Evolutionary conservation across 2,329 filamentous ascomycete genomes (phyloP).

Genomic region (Hypoxylon sp.): DNA sequence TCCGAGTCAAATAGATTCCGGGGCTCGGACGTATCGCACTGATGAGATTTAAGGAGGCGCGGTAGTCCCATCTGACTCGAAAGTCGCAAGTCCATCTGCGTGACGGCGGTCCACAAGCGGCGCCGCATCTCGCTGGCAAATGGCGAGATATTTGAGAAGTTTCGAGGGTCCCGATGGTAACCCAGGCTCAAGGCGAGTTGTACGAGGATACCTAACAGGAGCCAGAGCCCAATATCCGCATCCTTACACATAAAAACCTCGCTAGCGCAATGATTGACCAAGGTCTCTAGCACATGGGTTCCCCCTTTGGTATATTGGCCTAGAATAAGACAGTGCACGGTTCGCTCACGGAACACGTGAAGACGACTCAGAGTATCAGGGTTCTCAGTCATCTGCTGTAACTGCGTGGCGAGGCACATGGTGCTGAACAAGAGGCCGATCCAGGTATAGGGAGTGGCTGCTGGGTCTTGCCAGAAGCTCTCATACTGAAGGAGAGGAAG

Average conservation of each 20-base stretch:
- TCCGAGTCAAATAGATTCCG: conserved; percentile 18
- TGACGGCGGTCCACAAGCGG: conserved; percentile 15
- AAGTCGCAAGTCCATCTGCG: conserved; percentile 21
- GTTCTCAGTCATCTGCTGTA: conserved; percentile 3
- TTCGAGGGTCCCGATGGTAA: conserved; percentile 21
- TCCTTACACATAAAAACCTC: conserved; percentile 22
- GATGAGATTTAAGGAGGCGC: conserved; percentile 23
- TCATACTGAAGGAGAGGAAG: conserved; percentile 13
- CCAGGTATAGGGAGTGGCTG: conserved; percentile 13
- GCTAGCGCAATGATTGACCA: conserved; percentile 10
- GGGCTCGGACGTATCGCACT: conserved; percentile 17
- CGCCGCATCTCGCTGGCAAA: conserved; percentile 24
- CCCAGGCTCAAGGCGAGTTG: conserved; percentile 22
- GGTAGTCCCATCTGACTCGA: conserved; percentile 19
- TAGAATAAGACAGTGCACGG: conserved; percentile 15
- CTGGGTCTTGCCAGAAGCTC: conserved; percentile 20
- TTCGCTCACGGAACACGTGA: conserved; percentile 10
- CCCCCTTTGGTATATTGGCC: conserved; percentile 13
- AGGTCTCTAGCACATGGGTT: conserved; percentile 17
- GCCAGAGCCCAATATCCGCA: conserved; percentile 18
- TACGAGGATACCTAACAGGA: conserved; percentile 14
- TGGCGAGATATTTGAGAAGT: conserved; percentile 15
- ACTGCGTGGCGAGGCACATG: conserved; percentile 21
- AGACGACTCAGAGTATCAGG: neutral
- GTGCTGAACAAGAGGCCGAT: conserved; percentile 23